Base-by-base conservation (phyloP, 805 yeast genomes). In the Henningerozyma blattae region DNA sequence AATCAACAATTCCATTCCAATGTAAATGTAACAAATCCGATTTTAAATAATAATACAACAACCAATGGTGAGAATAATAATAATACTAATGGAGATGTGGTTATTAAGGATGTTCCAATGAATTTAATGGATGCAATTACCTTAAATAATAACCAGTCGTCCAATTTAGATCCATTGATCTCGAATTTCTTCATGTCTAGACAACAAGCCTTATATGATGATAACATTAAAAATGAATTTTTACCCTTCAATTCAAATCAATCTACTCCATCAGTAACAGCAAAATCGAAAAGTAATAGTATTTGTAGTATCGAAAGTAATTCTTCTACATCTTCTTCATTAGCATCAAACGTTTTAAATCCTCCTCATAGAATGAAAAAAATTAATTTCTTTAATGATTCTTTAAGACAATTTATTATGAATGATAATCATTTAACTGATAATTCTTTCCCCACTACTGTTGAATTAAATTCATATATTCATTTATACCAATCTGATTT, bases 401-500 rank as follows among this genome's bases (percentile, higher is more conserved):
- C 81, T 56, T 70, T 78, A 26, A 62, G 87, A 35, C 40, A 54
- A 13, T 61, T 65, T 29, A 79, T 82, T 27, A 61, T 81, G 48
- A 48, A 46, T 20, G 58, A 63, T 22, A 75, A 79, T 50, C 66
- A 70, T 41, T 56, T 81, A 37, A 55, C 65, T 17, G 68, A 70
- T 15, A 58, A 67, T 13, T 77, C 79, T 44, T 77, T 86, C 43
- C 95, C 95, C 0, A 70, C 76, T 8, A 60, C 78, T 32, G 75
- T 72, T 17, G 94, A 86, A 44, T 60, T 87, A 46, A 86, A 84
- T 52, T 70, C 73, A 31, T 87, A 83, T 54, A 68, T 79, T 44
- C 67, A 71, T n/a, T 62, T 86, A 10, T 87, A 76, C 58, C 82
- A 75, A 43, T 65, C 69, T 33, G 86, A 84, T 48, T 86, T 85